Conservation (phyloP, 2,329 filamentous ascomycete genomes). For the Fusarium coffeatum region DNA sequence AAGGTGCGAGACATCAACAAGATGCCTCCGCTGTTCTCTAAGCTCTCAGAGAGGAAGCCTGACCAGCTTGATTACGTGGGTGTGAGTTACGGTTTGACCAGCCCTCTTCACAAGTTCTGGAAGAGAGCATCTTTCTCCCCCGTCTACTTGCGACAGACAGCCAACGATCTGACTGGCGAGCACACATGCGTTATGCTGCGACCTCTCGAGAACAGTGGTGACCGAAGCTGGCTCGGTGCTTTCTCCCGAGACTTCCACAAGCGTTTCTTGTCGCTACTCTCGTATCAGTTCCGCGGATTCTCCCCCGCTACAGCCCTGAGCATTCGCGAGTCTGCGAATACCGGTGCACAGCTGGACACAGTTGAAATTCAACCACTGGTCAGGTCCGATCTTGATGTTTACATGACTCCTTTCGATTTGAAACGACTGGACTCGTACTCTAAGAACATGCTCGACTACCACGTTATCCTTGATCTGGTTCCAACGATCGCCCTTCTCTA, state of each 20-base stretch:
- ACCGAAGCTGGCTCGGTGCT: constrained; percentile 86
- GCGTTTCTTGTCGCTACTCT: constrained; percentile 89
- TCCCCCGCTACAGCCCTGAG: constrained; percentile 81
- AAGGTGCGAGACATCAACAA: constrained; percentile 88
- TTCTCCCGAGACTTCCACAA: constrained; percentile 94
- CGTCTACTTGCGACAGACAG: constrained; percentile 92
- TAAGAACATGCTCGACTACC: constrained; percentile 97
- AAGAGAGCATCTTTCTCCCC: constrained; percentile 87
- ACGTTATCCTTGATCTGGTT: constrained; percentile 93
- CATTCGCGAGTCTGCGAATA: constrained; percentile 85
- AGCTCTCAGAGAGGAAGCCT: constrained; percentile 83
- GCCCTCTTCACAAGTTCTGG: constrained; percentile 94
- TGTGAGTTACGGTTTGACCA: constrained; percentile 93
- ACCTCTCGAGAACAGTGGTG: constrained; percentile 75
- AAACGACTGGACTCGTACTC: constrained; percentile 96
- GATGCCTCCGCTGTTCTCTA: constrained; percentile 94
- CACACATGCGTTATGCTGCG: constrained; percentile 98
- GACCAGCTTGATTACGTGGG: constrained; percentile 90
- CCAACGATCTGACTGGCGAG: constrained; percentile 96
- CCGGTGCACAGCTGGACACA: constrained; percentile 74
- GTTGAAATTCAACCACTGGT: constrained; percentile 66
- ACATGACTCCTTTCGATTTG: constrained; percentile 90
- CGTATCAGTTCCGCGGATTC: constrained; percentile 92
- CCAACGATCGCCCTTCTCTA: constrained; percentile 85
- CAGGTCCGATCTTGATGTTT: constrained; percentile 79